Evolutionary conservation across 1,139 yeast species (phyloP), one percentile per base, ranked within the genome.

Genomic region (Debaryomyces sp.): DNA sequence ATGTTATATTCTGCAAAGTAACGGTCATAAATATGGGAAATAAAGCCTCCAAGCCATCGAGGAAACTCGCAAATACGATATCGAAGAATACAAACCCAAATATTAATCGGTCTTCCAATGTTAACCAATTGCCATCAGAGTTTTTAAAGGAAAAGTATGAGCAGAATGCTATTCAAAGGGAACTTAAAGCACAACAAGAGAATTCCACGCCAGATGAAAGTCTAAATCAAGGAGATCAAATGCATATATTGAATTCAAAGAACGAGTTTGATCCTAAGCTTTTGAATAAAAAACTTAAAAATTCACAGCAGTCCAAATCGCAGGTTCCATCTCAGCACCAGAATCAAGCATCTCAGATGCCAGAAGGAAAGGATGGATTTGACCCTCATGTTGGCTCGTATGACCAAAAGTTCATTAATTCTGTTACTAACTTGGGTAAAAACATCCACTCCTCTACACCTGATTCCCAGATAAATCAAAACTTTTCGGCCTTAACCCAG

Each of bases 341-440:
- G 35, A 34, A 18, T 21, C 30, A 23, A 15, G 4, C 24, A 18
- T 6, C 23, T 8, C 22, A 40, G 9, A 27, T 44, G 6, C 74
- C 73, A 4, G 71, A 65, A 46, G 78, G 78, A 4, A 73, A 67
- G 50, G 80, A 76, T 54, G 80, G 80, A 1, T 61, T 60, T 50
- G 81, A 76, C 57, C 80, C 80, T 0, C 78, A 73, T 45, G 71
- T 58, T 15, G 60, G 58, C 22, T 55, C 67, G 1, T 59, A 65
- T 18, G 68, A 68, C 43, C 55, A 54, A 34, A 60, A 61, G 29
- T 75, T 68, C 49, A 58, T 75, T 6, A 56, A 57, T 13, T 65
- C 74, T 10, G 63, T 75, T 26, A 70, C 62, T 50, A 59, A 60
- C 38, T 55, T 76, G 18, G 80, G 80, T 1, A 59, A 62, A 45